phyloP scores from a whole-genome alignment of 192 early-diverging fungal genomes.

The Podila clonocystis region DNA sequence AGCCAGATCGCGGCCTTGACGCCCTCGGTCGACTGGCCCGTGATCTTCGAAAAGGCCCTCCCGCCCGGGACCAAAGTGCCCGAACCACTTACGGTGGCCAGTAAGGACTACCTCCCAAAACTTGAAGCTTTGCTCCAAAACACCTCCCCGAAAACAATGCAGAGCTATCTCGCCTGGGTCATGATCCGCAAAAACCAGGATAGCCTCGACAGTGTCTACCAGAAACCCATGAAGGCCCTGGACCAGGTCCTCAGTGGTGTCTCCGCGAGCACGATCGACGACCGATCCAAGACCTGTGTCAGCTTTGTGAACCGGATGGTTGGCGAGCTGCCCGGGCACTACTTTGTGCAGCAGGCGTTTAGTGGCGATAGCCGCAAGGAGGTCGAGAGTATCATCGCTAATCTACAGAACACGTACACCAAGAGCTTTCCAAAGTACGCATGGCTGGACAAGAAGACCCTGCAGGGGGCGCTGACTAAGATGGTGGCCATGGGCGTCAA shows the following conservation, averaged over 20 bases:
- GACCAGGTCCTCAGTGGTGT: conserved; percentile 52
- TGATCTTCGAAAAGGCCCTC: no score
- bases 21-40: no score
- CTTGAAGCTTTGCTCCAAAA: no score
- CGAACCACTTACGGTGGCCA: no score
- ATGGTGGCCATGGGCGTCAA: conserved; percentile 63
- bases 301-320: conserved; percentile 25
- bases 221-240: conserved; percentile 36
- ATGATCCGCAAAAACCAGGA: conserved; percentile 17
- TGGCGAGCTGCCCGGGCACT: conserved; percentile 49
- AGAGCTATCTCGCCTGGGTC: no score
- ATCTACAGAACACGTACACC: conserved; percentile 53
- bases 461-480: conserved; percentile 61
- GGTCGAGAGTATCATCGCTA: conserved; percentile 55
- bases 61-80: no score
- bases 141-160: no score
- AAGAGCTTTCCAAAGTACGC: conserved; percentile 49
- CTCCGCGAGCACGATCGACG: conserved; percentile 43
- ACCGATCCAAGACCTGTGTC: conserved; percentile 55
- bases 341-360: conserved; percentile 43
- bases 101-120: no score
- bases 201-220: conserved; percentile 42
- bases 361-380: conserved; percentile 43
- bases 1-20: no score
- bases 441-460: conserved; percentile 69